Evolutionary conservation across 2,329 filamentous ascomycete species (phyloP).

Genomic region (Colletotrichum chrysophilum): DNA sequence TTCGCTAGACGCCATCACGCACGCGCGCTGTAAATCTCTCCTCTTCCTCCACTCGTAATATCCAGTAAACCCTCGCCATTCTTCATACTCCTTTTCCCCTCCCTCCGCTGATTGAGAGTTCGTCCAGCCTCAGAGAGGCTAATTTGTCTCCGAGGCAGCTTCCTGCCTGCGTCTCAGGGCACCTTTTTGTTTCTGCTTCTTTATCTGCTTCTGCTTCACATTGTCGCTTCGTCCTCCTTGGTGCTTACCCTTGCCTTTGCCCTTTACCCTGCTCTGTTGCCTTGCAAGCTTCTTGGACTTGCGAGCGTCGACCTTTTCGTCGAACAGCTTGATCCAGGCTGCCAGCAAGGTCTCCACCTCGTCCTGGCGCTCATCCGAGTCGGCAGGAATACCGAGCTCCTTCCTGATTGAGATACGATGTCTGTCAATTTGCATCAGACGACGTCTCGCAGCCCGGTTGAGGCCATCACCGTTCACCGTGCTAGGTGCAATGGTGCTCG

Average conservation of each 20-base stretch:
- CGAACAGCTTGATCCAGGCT: constrained; percentile 1
- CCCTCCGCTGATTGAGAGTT: neutral
- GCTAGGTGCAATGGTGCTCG: neutral
- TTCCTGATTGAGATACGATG: constrained; percentile 7
- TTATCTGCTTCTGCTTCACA: constrained; percentile 13
- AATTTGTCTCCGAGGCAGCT: constrained; percentile 7
- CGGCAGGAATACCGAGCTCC: constrained; percentile 8
- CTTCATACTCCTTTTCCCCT: neutral
- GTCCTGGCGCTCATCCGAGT: constrained; percentile 11
- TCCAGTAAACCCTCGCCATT: neutral
- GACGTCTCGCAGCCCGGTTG: constrained; percentile 19
- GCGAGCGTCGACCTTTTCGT: constrained; percentile 11
- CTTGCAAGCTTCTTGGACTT: constrained; percentile 7
- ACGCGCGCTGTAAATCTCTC: neutral
- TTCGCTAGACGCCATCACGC: constrained; percentile 12
- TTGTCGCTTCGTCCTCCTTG: constrained; percentile 9
- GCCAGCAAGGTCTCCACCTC: constrained; percentile 15
- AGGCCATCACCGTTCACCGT: constrained; percentile 9
- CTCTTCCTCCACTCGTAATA: neutral
- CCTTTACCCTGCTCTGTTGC: neutral
- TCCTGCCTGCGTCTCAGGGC: constrained; percentile 14
- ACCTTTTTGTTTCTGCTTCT: constrained; percentile 18
- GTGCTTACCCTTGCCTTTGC: constrained; percentile 14
- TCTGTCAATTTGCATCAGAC: constrained; percentile 14
- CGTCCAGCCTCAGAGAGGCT: constrained; percentile 1